A percentile compares a stretch with the other conserved stretches of the same genome.
phyloP scores from a whole-genome alignment of 306 rosid genomes.

The Bauhinia variegata region DNA sequence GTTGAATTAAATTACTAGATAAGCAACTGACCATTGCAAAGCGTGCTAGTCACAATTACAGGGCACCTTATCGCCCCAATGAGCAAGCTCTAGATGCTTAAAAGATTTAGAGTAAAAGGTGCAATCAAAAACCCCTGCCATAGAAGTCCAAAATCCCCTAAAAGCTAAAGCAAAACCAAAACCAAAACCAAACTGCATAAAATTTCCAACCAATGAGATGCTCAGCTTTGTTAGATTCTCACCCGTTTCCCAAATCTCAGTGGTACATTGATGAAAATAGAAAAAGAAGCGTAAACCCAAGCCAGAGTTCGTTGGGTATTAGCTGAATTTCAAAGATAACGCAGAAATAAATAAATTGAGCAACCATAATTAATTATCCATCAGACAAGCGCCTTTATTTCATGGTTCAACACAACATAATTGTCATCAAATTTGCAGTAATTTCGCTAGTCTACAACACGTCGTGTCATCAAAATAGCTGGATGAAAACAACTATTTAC shows the following conservation, averaged over 20 bases:
- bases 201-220: neutral
- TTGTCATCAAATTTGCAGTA: conserved; percentile 37
- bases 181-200: neutral
- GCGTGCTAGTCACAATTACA: too few species aligned
- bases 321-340: neutral
- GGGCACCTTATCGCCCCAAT: too few species aligned
- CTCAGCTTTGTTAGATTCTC: neutral
- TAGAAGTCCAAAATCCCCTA: neutral
- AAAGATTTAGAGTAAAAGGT: too few species aligned
- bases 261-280: too few species aligned
- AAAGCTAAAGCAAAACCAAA: neutral
- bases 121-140: neutral
- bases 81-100: too few species aligned
- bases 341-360: neutral
- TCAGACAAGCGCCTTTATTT: conserved; percentile 46
- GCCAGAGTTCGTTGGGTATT: neutral
- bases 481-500: conserved; percentile 41
- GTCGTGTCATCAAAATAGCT: conserved; percentile 39
- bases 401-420: conserved; percentile 42
- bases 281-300: neutral
- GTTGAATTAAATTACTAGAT: neutral
- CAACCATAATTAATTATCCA: conserved; percentile 1
- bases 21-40: neutral
- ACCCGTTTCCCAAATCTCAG: too few species aligned
- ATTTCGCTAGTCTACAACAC: conserved; percentile 39